Base-by-base conservation (phyloP, 192 early-diverging fungal species). In the Mortierella hygrophila region DNA sequence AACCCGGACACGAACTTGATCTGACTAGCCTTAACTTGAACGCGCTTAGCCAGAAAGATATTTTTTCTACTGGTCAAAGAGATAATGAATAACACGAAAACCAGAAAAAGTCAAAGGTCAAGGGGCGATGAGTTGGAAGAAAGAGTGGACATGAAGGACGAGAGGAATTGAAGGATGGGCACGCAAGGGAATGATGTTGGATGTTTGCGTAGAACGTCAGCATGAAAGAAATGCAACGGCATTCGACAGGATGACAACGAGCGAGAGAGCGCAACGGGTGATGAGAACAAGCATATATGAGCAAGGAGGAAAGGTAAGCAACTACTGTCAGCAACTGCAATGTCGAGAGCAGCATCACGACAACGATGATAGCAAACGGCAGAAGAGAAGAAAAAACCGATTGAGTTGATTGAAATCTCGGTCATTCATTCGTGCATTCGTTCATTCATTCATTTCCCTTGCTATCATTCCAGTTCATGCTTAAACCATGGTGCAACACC, bases 341-440 rank as follows among this genome's bases (percentile, higher is more conserved):
- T 44, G 26, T 32, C 9, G 44, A 29, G 1, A 49, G 44, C 41
- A 73, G 44, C 54, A 41, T 68, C 63, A 68, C 21, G 35, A 20
- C 68, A 40, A 16, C 6, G 21, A 70, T 16, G 16, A 70, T 21
- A 68, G 26, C 32, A 79, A 40, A 72, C 46, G 40, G 54, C 16
- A 75, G 18, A 52, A 52, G 18, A 21, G 15, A 49, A 2, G 4
- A 38, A 40, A 40, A 40, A 49, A 49, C 47, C 16, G n/a, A 26
- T 57, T 57, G 40, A 44, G 10, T 32, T 35, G 74, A 75, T 75
- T 75, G 74, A 75, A 65, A 71, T 71, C 68, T 15, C 37, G 42
- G 35, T 42, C 37, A 70, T 70, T 71, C 37, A 38, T n/a, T 65
- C 60, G 26, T 65, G 32, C 60, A 26, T 29, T 65, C 26, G n/a